phyloP scores from a whole-genome alignment of 73 alveolate species.

The Diophrys sp. region DNA sequence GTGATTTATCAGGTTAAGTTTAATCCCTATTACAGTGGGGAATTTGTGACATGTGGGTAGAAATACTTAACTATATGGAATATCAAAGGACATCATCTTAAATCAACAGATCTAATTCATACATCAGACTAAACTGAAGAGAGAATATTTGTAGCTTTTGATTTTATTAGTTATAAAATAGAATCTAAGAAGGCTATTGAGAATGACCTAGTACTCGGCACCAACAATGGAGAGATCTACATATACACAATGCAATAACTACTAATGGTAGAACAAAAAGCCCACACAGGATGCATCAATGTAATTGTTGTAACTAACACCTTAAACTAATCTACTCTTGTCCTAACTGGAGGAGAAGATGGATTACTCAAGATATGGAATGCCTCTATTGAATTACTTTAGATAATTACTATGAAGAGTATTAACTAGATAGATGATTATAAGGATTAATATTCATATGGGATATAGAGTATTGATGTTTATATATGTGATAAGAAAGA shows the following conservation, averaged over 20 bases:
- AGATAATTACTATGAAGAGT: conserved; percentile 34
- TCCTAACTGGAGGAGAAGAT: conserved; percentile 94
- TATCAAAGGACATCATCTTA: conserved; percentile 74
- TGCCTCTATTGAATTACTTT: conserved; percentile 44
- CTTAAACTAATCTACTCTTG: conserved; percentile 8
- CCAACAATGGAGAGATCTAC: conserved; percentile 85
- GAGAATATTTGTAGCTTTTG: too few species aligned
- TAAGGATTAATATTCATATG: conserved; percentile 41
- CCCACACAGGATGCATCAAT: conserved; percentile 90
- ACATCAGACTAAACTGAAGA: too few species aligned
- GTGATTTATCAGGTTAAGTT: conserved; percentile 85
- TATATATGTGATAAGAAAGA: conserved; percentile 56
- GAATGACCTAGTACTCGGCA: conserved; percentile 84
- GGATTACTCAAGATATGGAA: conserved; percentile 93
- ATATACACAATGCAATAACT: conserved; percentile 81
- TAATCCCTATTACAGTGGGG: conserved; percentile 72
- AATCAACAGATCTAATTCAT: conserved; percentile 32
- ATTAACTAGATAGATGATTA: conserved; percentile 38
- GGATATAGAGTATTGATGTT: conserved; percentile 42
- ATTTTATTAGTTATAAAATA: background rate
- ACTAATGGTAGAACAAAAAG: conserved; percentile 75
- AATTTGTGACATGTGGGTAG: conserved; percentile 87
- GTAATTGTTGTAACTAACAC: conserved; percentile 74
- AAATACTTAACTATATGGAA: conserved; percentile 85
- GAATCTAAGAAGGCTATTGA: conserved; percentile 60